These are phyloP conservation scores for Syzygium malaccense DNA, from an alignment of 441 rosid species.

Conservation along the genomic window DNA sequence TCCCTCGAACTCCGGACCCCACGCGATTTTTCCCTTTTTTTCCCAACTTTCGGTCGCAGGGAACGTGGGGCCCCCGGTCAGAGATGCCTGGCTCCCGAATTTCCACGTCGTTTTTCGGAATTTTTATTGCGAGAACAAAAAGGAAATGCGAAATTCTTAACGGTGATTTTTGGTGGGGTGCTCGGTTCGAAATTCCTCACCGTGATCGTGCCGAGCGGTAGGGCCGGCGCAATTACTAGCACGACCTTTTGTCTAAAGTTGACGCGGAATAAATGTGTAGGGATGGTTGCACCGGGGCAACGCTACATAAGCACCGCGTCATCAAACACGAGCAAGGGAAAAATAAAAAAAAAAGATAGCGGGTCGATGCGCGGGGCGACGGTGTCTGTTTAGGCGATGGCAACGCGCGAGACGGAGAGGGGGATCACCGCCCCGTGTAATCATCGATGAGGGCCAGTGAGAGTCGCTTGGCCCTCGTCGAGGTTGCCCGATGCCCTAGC, in stretches of 20 bases:
- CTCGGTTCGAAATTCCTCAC: background rate
- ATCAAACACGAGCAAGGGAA: background rate
- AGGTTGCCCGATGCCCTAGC: background rate
- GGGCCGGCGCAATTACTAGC: background rate
- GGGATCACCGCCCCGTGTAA: background rate
- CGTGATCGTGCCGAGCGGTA: background rate
- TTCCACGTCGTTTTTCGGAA: background rate
- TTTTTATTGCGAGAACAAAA: too few relatives aligned
- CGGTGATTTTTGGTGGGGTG: background rate
- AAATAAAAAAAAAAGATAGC: accelerated
- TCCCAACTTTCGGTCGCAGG: background rate
- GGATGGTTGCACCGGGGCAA: background rate
- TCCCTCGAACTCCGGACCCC: background rate
- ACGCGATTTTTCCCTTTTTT: background rate
- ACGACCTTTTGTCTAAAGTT: background rate
- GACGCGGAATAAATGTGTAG: background rate
- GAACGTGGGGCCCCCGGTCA: background rate
- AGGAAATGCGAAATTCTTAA: background rate
- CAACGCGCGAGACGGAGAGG: background rate
- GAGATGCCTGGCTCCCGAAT: background rate
- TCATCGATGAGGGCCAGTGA: background rate
- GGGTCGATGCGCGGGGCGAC: too few relatives aligned
- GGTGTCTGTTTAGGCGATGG: background rate
- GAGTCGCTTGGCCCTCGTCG: too few relatives aligned
- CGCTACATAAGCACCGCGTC: accelerated